Base-by-base conservation (phyloP, 352 stramenopile genomes). In the Albugo candida region DNA sequence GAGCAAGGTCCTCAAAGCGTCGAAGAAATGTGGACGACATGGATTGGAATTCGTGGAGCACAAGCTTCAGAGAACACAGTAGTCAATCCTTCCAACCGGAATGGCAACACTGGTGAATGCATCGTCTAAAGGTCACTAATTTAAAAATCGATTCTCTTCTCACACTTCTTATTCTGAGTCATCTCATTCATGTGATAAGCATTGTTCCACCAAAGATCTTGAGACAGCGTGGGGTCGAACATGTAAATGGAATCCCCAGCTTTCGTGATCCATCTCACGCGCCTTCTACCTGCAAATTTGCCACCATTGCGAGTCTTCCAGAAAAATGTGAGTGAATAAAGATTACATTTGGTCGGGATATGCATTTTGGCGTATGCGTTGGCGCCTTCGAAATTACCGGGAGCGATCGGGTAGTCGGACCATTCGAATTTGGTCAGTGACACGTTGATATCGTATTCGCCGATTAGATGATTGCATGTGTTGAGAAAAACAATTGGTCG, bases 391-490 rank as follows among this genome's bases (percentile, higher is more conserved):
- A 57, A 61, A 46, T 81, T 58, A 20, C 78, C 78, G 19, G 67
- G 58, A 40, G 87, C 59, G 58, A 86, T 83, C 36, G 76, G 70
- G 45, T 88, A 88, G 58, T 91, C 64, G 49, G 62, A 61, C 78
- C 78, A 91, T 40, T 88, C 72, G 57, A 76, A 64, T 59, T 91
- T 91, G 49, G 47, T 56, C 45, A 91, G 61, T 4, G 52, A 61
- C 19, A 63, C 52, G 53, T 91, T 91, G 54, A 85, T 91, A 63
- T 91, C 78, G 37, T 54, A 64, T 57, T 91, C 67, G 40, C 78
- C 73, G 51, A 91, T 85, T 74, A 91, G 83, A 74, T 91, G 78
- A 48, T 91, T 91, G 65, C 78, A 91, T 43, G 78, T 91, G 66
- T 88, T 91, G 49, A 91, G 69, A 54, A 66, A 91, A n/a, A 88